These are phyloP conservation scores for Colletotrichum sp. DNA, from an alignment of 2,329 filamentous ascomycete genomes.

Conservation along the genomic window DNA sequence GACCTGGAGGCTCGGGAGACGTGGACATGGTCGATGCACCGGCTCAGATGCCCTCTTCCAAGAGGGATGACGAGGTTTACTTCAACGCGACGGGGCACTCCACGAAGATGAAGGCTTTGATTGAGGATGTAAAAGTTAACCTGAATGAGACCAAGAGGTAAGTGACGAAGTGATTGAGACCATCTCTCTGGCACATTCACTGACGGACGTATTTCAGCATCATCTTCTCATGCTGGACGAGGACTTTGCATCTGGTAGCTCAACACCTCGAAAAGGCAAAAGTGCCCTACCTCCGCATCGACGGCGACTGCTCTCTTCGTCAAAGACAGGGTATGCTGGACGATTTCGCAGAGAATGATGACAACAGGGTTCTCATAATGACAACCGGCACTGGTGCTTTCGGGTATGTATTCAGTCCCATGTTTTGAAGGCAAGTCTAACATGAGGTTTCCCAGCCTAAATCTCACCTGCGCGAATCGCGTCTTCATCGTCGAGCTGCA, in stretches of 20 bases:
- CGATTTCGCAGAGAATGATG: constrained; percentile 33
- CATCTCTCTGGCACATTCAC: not conserved
- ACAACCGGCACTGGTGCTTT: constrained; percentile 55
- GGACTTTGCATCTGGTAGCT: constrained; percentile 41
- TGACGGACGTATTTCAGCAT: constrained; percentile 32
- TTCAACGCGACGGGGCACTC: constrained; percentile 31
- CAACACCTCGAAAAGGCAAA: constrained; percentile 28
- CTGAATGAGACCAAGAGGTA: constrained; percentile 29
- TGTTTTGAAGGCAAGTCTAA: not conserved
- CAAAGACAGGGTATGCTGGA: constrained; percentile 42
- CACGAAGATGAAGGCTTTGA: constrained; percentile 35
- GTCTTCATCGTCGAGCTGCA: constrained; percentile 58
- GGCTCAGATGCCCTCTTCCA: not conserved
- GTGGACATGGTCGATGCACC: not conserved
- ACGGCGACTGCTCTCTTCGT: constrained; percentile 42
- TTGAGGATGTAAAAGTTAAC: constrained; percentile 31
- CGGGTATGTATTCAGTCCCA: constrained; percentile 37
- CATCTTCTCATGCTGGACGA: constrained; percentile 51
- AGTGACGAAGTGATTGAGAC: not conserved
- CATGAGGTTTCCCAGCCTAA: constrained; percentile 35
- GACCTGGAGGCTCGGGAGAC: not conserved
- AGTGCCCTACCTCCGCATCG: constrained; percentile 42
- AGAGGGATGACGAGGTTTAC: constrained; percentile 24
- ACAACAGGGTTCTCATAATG: constrained; percentile 50
- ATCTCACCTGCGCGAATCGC: constrained; percentile 50